Evolutionary conservation across 768 basidiomycete genomes (phyloP), one percentile per base, ranked within the genome.

Genomic region (Hirschioporus abietinus): DNA sequence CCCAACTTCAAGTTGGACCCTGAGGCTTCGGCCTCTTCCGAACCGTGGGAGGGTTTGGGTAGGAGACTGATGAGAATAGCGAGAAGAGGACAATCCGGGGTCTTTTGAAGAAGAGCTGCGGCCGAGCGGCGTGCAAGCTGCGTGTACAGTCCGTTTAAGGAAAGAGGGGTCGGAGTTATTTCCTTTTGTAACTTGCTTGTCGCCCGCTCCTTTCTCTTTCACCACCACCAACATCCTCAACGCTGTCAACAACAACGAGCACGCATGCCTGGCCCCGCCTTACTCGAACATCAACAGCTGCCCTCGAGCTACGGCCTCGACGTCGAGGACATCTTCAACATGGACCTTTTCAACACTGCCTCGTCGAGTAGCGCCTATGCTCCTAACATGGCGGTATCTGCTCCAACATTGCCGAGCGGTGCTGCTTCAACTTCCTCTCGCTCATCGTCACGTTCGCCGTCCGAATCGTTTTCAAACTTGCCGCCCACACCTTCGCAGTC

Each of bases 241-340:
- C 60, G 72, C 74, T 10, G 71, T 76, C 58, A 71, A 71, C 60
- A 67, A 68, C 60, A 67, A 60, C 7, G 72, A 70, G 18, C 63
- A 66, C 12, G 68, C 73, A 52, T 73, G 71, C 17, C 74, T 74
- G 64, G 70, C 72, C 34, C 64, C 72, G 1, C 63, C 72, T 1
- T 67, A 71, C 63, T 65, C 68, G 42, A 65, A 70, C 66, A 68
- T 72, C 68, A 66, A 71, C 66, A 72, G 42, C 12, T 52, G 42
- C 42, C 42, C 12, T 3, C 42, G 42, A 52, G 12, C 42, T 52
- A 15, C 42, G 42, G 15, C 42, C 79, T 52, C 80, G 30, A 84
- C 70, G 77, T 89, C 71, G 83, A 81, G 73, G 88, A 90, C 72
- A 83, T 88, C 70, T 84, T 91, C 77, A 84, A 90, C 74, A 80